Evolutionary conservation across 768 basidiomycete species (phyloP), one percentile per base, ranked within the genome.

Genomic region (Naganishia kalamii): DNA sequence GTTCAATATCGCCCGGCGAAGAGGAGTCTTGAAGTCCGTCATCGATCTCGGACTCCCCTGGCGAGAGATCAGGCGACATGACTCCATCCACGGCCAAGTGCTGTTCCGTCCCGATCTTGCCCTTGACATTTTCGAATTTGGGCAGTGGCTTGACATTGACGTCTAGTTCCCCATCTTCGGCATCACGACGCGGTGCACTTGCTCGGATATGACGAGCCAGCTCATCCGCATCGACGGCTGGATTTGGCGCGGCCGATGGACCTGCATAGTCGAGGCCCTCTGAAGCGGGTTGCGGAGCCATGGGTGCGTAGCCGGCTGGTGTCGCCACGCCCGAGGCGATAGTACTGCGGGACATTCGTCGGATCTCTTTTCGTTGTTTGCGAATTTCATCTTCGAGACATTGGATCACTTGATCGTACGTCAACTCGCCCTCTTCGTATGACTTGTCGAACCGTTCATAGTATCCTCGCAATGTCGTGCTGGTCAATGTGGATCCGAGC

Each of bases 401-500:
- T 65, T 83, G 81, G n/a, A 94, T 85, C 0, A 85, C 83, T 77
- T 99, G 86, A 29, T 88, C 86, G 17, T 89, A 77, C 0, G 86
- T 87, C 33, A 99, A 79, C 70, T 90, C 87, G 65, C 86, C 92
- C 23, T 81, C 78, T 7, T 81, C 81, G 0, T 86, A 83, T 4
- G 82, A 79, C 77, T 89, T 90, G 63, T 83, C 83, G 71, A 82
- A 83, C 7, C 85, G 83, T 8, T 82, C 84, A 80, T 89, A 97
- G 83, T 94, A 97, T 15, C 83, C 83, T 70, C 88, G 83, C 65
- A 96, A 81, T 1, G 94, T 98, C 47, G 85, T 81, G 0, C 78
- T 79, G 7, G 88, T 88, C 52, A 98, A 84, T 0, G 94, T 98
- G 3, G 92, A 96, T 4, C 92, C 92, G 40, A 99, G 86, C 1